Percentiles rank a stretch among this genome's conserved stretches.
These are phyloP conservation scores for Kluyveromyces sp. DNA, from an alignment of 1,139 yeast genomes.

Conservation along the genomic window DNA sequence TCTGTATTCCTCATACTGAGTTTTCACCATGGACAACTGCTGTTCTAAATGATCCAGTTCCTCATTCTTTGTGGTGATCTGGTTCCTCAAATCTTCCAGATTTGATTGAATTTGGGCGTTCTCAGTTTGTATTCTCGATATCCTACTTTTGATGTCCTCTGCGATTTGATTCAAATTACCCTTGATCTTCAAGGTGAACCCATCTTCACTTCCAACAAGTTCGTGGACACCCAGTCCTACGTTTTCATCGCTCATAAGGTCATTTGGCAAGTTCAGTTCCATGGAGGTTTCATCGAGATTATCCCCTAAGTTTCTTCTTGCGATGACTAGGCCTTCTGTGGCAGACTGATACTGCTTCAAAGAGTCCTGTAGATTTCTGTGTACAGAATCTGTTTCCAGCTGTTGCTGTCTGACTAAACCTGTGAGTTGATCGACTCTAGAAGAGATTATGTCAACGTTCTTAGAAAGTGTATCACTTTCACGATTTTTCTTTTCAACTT, in stretches of 20 bases:
- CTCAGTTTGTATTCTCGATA: slow-evolving; percentile 54
- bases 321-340: slow-evolving; percentile 41
- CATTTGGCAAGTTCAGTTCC: slow-evolving; percentile 29
- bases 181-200: slow-evolving; percentile 12
- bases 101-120: slow-evolving; percentile 52
- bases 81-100: slow-evolving; percentile 50
- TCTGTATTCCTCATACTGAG: slow-evolving; percentile 52
- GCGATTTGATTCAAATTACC: slow-evolving; percentile 41
- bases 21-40: slow-evolving; percentile 45
- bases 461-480: slow-evolving; percentile 55
- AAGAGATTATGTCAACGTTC: slow-evolving; percentile 46
- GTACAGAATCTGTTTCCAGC: slow-evolving; percentile 40
- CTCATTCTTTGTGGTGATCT: slow-evolving; percentile 50
- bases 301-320: slow-evolving; percentile 31
- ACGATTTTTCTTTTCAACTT: slow-evolving; percentile 41
- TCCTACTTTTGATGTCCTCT: slow-evolving; percentile 41
- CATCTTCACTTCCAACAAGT: slow-evolving; percentile 21
- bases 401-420: slow-evolving; percentile 42
- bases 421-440: slow-evolving; percentile 36
- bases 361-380: slow-evolving; percentile 45
- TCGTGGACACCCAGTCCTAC: slow-evolving; percentile 24
- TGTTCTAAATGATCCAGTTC: slow-evolving; percentile 55
- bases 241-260: slow-evolving; percentile 32
- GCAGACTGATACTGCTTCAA: slow-evolving; percentile 51
- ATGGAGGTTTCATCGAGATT: slow-evolving; percentile 25